Base-by-base conservation (phyloP, 352 stramenopile species). In the Chrysophaeum taylorii region DNA sequence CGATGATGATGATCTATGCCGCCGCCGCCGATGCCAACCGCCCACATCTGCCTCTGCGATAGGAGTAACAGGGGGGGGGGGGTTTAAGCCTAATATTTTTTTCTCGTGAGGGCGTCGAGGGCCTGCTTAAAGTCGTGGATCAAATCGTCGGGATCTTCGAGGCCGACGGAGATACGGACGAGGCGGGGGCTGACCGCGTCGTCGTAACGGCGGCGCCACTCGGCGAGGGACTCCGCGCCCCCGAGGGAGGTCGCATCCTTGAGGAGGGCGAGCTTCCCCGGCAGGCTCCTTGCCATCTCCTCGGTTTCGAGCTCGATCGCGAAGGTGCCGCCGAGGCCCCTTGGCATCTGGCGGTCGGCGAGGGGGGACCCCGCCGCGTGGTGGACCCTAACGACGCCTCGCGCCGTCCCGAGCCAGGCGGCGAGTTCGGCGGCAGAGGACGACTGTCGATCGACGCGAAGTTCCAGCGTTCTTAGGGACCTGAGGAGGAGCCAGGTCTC, bases 131-230 rank as follows among this genome's bases (percentile, higher is more conserved):
- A 84, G 78, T 94, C 89, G 42, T 86, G 86, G 68, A 95, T 93
- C 52, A 96, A 83, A 76, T 96, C 90, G 64, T 89, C 88, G n/a
- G 83, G 72, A 74, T 94, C 88, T 75, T 96, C 91, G 50, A 96
- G 87, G 62, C 91, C 91, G 60, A 95, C 90, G 36, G 86, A 92
- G 15, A 96, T 77, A 35, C 89, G 89, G 68, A 96, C 81, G 37
- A 96, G 79, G 75, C 2, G 12, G 12, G 57, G 57, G 2, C 16
- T 35, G 12, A 66, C 35, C 33, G 2, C 35, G 5, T 16, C 14
- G 57, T 66, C 57, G 35, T 66, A 45, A 18, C 45, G 41, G 57
- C 33, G 35, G 33, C 31, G 35, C 57, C 57, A 66, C 57, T 66
- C 57, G 2, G 57, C 57, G 9, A 57, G 23, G 9, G 45, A 57